Percentiles rank a stretch among this genome's conserved stretches.
Evolutionary conservation across 2,329 filamentous ascomycete species (phyloP).

Genomic region (Lecanicillium sp.): DNA sequence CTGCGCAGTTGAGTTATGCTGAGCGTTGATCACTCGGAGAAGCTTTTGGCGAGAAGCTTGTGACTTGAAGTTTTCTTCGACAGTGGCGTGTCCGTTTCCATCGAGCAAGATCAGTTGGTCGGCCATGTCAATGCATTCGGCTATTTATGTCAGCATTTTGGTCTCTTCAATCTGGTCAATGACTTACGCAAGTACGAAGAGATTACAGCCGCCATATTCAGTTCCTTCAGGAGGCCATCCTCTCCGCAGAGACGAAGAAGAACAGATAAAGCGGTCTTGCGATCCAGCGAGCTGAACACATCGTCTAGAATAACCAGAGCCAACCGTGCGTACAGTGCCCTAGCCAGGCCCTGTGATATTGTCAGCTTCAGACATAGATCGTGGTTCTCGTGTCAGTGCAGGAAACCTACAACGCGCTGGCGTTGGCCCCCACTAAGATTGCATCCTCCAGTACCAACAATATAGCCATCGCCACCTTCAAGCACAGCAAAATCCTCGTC

Average conservation of each 20-base stretch:
- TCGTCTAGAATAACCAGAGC: conserved; percentile 14
- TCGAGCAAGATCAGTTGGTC: background rate
- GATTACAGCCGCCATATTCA: background rate
- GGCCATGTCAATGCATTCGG: background rate
- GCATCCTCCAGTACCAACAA: background rate
- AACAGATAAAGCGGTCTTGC: conserved; percentile 3
- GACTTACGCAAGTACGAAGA: background rate
- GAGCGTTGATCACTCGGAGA: background rate
- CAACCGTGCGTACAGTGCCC: conserved; percentile 10
- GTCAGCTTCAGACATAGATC: background rate
- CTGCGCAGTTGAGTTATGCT: background rate
- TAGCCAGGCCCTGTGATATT: conserved; percentile 14
- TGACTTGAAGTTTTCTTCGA: background rate
- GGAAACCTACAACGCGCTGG: background rate
- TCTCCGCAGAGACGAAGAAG: conserved; percentile 5
- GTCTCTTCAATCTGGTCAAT: background rate
- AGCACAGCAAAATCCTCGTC: background rate
- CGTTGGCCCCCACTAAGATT: conserved; percentile 4
- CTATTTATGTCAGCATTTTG: background rate
- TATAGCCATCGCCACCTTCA: background rate
- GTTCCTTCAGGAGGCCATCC: conserved; percentile 12
- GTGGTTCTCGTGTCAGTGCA: background rate
- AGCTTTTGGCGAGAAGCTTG: background rate
- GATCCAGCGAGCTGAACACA: conserved; percentile 15
- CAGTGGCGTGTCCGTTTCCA: background rate